Conservation (phyloP, 306 rosid genomes). For the Rosa rugosa region DNA sequence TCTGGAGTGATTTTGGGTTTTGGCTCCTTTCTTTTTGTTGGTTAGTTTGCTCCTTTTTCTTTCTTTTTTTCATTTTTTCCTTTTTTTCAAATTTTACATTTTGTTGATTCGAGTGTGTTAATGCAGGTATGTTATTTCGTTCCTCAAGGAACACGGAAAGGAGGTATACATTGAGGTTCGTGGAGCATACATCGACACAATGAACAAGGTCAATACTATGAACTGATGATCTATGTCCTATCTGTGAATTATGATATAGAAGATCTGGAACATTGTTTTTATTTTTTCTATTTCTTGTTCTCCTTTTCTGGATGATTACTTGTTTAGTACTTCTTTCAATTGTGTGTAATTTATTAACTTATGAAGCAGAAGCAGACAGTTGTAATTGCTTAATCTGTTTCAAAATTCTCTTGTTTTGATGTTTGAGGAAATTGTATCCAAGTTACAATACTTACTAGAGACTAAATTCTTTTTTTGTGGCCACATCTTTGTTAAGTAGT, state of each 20-base stretch:
- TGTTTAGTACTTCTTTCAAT: neutral
- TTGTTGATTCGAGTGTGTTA: conserved; percentile 30
- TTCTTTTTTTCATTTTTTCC: neutral
- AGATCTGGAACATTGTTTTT: neutral
- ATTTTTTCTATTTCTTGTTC: neutral
- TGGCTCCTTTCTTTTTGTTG: neutral
- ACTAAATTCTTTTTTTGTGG: neutral
- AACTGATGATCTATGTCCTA: conserved; percentile 13
- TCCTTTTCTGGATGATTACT: neutral
- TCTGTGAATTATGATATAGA: neutral
- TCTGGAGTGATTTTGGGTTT: conserved; percentile 19
- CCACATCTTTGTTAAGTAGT: neutral
- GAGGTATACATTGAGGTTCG: conserved; percentile 86
- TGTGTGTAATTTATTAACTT: neutral
- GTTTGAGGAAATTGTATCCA: neutral
- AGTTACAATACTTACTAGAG: neutral
- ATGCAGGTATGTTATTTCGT: conserved; percentile 73
- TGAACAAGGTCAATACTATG: conserved; percentile 68
- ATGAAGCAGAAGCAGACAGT: neutral
- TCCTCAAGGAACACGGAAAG: conserved; percentile 92
- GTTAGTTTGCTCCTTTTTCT: neutral
- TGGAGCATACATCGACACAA: conserved; percentile 86
- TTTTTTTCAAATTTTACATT: neutral
- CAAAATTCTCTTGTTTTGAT: neutral
- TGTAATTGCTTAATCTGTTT: conserved; percentile 1